Evolutionary conservation across 768 basidiomycete genomes (phyloP).

Genomic region (Cystofilobasidium ferigula): DNA sequence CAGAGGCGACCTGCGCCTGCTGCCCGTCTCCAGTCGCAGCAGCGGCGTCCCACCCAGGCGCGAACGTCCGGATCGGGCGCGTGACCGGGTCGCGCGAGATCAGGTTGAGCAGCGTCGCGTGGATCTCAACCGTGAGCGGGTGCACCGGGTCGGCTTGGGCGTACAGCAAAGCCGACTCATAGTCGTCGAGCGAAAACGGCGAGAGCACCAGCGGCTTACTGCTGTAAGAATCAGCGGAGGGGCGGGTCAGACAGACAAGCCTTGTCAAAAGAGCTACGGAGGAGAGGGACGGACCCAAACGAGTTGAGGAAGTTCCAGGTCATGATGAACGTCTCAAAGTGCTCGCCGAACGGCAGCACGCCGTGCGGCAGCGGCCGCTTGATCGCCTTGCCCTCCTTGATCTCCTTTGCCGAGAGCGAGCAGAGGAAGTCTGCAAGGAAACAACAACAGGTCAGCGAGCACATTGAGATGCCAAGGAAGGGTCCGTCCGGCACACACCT

Average conservation of each 20-base stretch:
- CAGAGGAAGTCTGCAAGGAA: slow-evolving; percentile 24
- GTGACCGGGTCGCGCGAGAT: slow-evolving; percentile 55
- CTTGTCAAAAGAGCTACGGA: not conserved
- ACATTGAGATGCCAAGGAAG: not conserved
- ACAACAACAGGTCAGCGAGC: not conserved
- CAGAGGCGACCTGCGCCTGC: not conserved
- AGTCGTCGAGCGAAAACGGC: slow-evolving; percentile 82
- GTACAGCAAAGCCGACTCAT: slow-evolving; percentile 76
- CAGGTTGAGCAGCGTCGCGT: slow-evolving; percentile 78
- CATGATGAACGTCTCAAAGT: slow-evolving; percentile 79
- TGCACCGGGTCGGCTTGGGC: slow-evolving; percentile 57
- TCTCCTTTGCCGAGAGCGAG: slow-evolving; percentile 61
- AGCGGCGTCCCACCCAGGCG: not conserved
- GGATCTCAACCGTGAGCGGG: slow-evolving; percentile 70
- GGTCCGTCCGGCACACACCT: not conserved
- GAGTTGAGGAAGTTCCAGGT: slow-evolving; percentile 88
- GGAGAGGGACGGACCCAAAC: slow-evolving; percentile 57
- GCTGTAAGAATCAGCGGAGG: slow-evolving; percentile 7
- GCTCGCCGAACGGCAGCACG: slow-evolving; percentile 49
- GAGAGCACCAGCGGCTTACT: slow-evolving; percentile 83
- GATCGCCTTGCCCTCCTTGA: slow-evolving; percentile 60
- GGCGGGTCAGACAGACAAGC: not conserved
- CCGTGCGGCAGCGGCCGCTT: slow-evolving; percentile 46
- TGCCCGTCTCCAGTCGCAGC: not conserved
- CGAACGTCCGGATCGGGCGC: slow-evolving; percentile 10